Base-by-base conservation (phyloP, 768 basidiomycete species). In the Lyophyllum atratum region DNA sequence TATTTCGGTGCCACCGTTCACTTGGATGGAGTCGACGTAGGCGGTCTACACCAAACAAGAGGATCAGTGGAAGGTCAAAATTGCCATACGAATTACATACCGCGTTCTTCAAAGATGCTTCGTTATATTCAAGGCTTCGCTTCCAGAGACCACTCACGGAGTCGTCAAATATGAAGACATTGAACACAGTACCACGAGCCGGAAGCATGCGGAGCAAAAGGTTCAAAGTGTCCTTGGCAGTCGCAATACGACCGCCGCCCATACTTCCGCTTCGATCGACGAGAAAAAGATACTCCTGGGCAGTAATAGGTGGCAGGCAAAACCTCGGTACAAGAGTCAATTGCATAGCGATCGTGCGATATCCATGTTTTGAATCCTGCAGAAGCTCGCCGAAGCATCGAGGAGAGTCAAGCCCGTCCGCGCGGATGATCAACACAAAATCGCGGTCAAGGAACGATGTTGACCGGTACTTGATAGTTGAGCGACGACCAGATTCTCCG, bases 231-330 rank as follows among this genome's bases (percentile, higher is more conserved):
- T 66, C 56, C 58, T 79, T 84, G 7, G 84, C 83, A 2, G 72
- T 77, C 33, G 73, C 72, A 2, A 86, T 80, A 5, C 79, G 63
- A 11, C 24, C 39, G 22, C 66, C 66, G 0, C 0, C 0, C 86
- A 87, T 87, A 49, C 82, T 85, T 0, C 81, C 79, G 19, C 80
- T 84, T 46, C 85, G 71, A 59, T 88, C 86, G 11, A 88, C 70
- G 7, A 88, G 54, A 58, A 88, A 88, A 0, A 88, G 69, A 53
- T 81, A 87, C 55, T 87, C 86, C 50, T 85, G 84, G 0, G 70
- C 63, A 11, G 56, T 56, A 1, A 83, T 62, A 1, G 73, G 72
- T 1, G 77, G 75, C 3, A 84, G 62, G 19, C 71, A 64, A 56
- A 81, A 80, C 42, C 76, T 79, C 1, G 85, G 84, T 4, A 87